Evolutionary conservation across 2,329 filamentous ascomycete species (phyloP), one percentile per base, ranked within the genome.

Genomic region (Aspergillus glaucus): DNA sequence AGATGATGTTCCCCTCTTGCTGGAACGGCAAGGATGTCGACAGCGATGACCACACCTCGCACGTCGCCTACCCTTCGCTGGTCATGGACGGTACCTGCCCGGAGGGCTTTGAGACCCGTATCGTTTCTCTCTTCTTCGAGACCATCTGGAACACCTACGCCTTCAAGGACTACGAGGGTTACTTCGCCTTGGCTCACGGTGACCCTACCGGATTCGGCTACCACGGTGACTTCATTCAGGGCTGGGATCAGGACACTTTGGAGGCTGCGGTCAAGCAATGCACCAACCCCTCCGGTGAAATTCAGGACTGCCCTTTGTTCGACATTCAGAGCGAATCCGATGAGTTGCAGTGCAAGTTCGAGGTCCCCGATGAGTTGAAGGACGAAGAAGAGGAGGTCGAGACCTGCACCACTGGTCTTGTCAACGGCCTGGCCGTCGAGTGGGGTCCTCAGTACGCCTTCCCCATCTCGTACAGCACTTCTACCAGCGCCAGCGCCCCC

Each of bases 1-100:
- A 95, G 69, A 70, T 94, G 50, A 88, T 88, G 79, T 95, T 95
- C 71, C 88, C 88, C 0, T 89, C 85, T 1, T 95, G 89, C 79
- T 94, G 89, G 86, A 87, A 93, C 60, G 87, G 88, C 45, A 77
- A 81, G 58, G 77, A 85, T 53, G 55, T 73, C 9, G 77, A 80
- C 56, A 73, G 75, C 2, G 17, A 55, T 0, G 74, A 84, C 59
- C 78, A 84, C 69, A 74, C 74, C 54, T 76, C 73, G 28, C 81
- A 96, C 64, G 79, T 95, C 53, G 86, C 85, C 4, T 96, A 90
- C 66, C 88, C 89, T 1, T 78, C 81, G 57, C 74, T 85, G 10
- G 85, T 94, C 59, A 87, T 88, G 71, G 81, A 81, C 55, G 90
- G 91, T 28, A 75, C 74, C 34, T 95, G 90, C 69, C 89, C 90